These are phyloP conservation scores for Bolboschoenus planiculmis DNA, from an alignment of 176 grass and related monocot species.

Conservation along the genomic window DNA sequence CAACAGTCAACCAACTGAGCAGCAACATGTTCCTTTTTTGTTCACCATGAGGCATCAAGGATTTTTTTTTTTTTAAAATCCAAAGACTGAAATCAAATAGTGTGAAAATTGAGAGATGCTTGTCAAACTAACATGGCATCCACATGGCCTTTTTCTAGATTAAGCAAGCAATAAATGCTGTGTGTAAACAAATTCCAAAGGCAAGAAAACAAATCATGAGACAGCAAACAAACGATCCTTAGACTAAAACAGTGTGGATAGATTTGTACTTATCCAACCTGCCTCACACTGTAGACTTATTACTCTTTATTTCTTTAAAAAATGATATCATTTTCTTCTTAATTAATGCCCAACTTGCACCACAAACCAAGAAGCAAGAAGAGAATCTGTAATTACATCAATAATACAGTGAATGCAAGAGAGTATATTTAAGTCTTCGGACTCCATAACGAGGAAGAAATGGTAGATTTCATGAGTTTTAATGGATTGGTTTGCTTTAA, in stretches of 20 bases:
- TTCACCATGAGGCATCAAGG: not conserved
- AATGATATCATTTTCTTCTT: not conserved
- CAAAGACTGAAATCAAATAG: not conserved
- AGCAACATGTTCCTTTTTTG: not conserved
- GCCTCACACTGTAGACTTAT: not conserved
- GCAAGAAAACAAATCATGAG: not conserved
- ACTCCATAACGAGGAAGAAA: not conserved
- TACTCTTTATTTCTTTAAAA: conserved; percentile 1
- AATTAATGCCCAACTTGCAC: not conserved
- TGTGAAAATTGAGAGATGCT: not conserved
- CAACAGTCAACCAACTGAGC: not conserved
- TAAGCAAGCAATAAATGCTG: not conserved
- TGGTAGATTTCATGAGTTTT: not conserved
- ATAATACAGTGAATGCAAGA: not conserved
- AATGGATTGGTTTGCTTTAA: not conserved
- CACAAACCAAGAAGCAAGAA: not conserved
- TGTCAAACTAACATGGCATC: conserved; percentile 10
- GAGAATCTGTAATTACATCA: not conserved
- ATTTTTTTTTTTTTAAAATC: not conserved
- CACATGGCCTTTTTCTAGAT: conserved; percentile 7
- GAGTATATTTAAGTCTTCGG: not conserved
- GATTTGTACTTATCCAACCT: not conserved
- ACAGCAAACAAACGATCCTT: not conserved
- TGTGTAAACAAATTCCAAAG: conserved; percentile 9
- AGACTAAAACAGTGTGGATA: not conserved